A percentile compares a stretch with the other conserved stretches of the same genome.
phyloP scores from a whole-genome alignment of 1,284 basidiomycete genomes.

The Ganoderma lucidum region DNA sequence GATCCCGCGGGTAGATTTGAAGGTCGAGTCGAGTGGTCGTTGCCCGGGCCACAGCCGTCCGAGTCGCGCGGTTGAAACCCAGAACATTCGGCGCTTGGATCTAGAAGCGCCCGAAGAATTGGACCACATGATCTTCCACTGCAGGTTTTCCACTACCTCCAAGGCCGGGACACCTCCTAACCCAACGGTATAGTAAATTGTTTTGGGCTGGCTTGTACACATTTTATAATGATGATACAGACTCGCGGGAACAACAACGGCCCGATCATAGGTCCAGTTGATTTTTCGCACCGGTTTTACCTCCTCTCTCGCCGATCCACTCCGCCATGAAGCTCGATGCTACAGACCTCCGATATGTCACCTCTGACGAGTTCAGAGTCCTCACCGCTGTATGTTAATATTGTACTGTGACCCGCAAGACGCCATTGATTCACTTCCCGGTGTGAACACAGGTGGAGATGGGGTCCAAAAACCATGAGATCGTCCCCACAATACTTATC shows the following conservation, averaged over 20 bases:
- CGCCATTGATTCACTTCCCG: neutral
- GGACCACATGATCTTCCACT: constrained; percentile 23
- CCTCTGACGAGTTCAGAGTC: constrained; percentile 93
- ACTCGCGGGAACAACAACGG: neutral
- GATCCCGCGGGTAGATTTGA: neutral
- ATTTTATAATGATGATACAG: neutral
- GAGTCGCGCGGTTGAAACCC: too few species aligned
- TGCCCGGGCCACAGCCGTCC: too few species aligned
- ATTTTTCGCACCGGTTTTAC: constrained; percentile 1
- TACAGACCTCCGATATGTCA: constrained; percentile 93
- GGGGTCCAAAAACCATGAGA: constrained; percentile 98
- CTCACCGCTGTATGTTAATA: constrained; percentile 80
- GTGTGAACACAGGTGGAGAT: constrained; percentile 80
- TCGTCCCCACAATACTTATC: constrained; percentile 91
- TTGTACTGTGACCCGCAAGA: constrained; percentile 12
- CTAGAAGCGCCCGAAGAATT: constrained; percentile 19
- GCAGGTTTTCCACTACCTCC: constrained; percentile 17
- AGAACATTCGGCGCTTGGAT: neutral
- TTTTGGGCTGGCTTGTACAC: too few species aligned
- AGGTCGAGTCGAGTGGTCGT: neutral
- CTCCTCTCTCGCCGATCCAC: neutral
- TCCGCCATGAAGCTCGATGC: constrained; percentile 90
- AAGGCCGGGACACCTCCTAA: neutral
- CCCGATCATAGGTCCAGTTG: neutral
- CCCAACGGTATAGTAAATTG: too few species aligned